Conservation (phyloP, 176 grass and related monocot species). For the Canna indica region DNA sequence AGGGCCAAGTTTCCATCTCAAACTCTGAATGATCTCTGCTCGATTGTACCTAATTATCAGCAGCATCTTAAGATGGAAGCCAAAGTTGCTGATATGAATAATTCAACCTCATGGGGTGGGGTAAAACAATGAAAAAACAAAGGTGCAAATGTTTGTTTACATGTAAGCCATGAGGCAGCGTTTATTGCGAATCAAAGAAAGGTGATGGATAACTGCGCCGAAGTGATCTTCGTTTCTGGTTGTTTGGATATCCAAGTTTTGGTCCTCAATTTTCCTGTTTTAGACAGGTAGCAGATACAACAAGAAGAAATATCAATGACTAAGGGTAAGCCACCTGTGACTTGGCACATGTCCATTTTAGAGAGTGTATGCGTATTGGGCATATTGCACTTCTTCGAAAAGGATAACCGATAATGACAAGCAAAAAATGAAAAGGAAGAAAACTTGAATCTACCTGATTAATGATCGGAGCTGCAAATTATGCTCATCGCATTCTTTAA, state of each 20-base stretch:
- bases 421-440: background rate
- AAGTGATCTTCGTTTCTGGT: slow-evolving; percentile 88
- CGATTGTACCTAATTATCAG: slow-evolving; percentile 56
- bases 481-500: slow-evolving; percentile 82
- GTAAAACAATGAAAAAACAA: background rate
- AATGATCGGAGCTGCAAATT: slow-evolving; percentile 65
- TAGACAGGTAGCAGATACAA: background rate
- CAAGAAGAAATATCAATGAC: background rate
- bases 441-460: slow-evolving; percentile 42
- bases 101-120: background rate
- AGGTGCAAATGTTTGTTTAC: slow-evolving; percentile 25
- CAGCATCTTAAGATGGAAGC: slow-evolving; percentile 5
- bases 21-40: slow-evolving; percentile 81
- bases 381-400: background rate
- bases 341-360: background rate
- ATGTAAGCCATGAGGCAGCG: slow-evolving; percentile 96
- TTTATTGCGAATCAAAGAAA: slow-evolving; percentile 90
- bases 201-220: slow-evolving; percentile 81
- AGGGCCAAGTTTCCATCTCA: slow-evolving; percentile 82
- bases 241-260: slow-evolving; percentile 69
- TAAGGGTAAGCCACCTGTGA: background rate
- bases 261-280: slow-evolving; percentile 74
- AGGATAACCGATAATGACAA: background rate
- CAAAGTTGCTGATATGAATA: background rate
- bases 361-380: slow-evolving; percentile 1